phyloP scores from a whole-genome alignment of 1,139 yeast genomes.

The Saccharomyces hybrid region DNA sequence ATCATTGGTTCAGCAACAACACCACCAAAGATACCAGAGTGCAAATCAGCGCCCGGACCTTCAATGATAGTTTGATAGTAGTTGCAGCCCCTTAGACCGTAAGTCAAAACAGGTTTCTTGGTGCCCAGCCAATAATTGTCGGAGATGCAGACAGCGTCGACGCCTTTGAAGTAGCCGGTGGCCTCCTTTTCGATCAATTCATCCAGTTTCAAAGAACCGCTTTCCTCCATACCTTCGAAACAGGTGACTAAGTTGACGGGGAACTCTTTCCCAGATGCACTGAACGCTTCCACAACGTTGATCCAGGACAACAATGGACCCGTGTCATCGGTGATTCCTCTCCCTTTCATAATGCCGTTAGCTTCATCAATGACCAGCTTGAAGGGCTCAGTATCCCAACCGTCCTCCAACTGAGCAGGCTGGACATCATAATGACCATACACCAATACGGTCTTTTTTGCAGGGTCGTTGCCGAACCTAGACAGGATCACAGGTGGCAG shows the following conservation, averaged over 20 bases:
- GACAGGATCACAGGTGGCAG: conserved; percentile 93
- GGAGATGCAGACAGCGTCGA: conserved; percentile 90
- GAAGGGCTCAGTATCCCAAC: conserved; percentile 95
- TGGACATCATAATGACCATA: conserved; percentile 98
- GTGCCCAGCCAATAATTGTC: conserved; percentile 99
- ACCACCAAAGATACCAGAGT: conserved; percentile 97
- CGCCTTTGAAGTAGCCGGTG: conserved; percentile 67
- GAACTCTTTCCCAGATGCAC: conserved; percentile 71
- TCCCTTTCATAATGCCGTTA: conserved; percentile 60
- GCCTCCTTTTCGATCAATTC: conserved; percentile 75
- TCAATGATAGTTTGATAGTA: conserved; percentile 75
- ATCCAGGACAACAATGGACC: conserved; percentile 99
- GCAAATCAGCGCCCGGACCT: conserved; percentile 97
- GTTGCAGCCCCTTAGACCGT: conserved; percentile 94
- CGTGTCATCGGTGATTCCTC: conserved; percentile 96
- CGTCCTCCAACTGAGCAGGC: conserved; percentile 88
- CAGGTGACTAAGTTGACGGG: conserved; percentile 91
- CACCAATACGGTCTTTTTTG: conserved; percentile 74
- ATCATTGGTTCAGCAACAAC: conserved; percentile 97
- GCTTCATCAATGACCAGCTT: conserved; percentile 48
- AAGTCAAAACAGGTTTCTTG: conserved; percentile 89
- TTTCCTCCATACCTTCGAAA: conserved; percentile 99
- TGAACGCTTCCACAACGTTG: conserved; percentile 85
- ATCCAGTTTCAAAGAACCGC: conserved; percentile 91
- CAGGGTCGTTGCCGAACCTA: conserved; percentile 76